These are phyloP conservation scores for Hypoxylon sp. DNA, from an alignment of 2,329 filamentous ascomycete genomes.

Conservation along the genomic window DNA sequence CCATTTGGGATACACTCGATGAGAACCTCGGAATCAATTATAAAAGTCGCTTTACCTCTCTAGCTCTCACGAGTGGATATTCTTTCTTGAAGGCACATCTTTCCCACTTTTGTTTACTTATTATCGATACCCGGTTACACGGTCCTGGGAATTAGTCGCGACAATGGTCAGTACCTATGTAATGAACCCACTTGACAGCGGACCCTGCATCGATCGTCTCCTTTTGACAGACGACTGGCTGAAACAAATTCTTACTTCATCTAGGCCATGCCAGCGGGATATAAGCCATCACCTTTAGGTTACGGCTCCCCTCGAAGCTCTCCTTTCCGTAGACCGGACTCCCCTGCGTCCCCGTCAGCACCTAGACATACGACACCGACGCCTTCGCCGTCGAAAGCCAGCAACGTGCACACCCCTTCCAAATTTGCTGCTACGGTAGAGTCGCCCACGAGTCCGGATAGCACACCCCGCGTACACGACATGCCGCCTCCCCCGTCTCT, in stretches of 20 bases:
- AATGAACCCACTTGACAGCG: conserved; percentile 42
- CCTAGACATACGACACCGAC: conserved; percentile 74
- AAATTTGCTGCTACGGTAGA: conserved; percentile 55
- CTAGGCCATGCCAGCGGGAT: conserved; percentile 68
- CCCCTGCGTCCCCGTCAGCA: conserved; percentile 73
- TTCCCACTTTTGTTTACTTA: conserved; percentile 37
- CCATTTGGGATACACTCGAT: neutral
- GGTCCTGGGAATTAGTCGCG: conserved; percentile 35
- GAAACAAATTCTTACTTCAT: conserved; percentile 30
- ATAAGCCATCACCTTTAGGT: conserved; percentile 78
- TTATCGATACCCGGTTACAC: conserved; percentile 26
- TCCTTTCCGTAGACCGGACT: conserved; percentile 72
- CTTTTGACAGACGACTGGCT: conserved; percentile 29
- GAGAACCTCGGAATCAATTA: neutral
- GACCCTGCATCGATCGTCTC: conserved; percentile 41
- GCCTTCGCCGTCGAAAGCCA: conserved; percentile 68
- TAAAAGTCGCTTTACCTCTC: neutral
- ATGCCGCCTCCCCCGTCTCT: conserved; percentile 43
- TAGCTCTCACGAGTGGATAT: conserved; percentile 4
- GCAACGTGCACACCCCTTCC: conserved; percentile 60
- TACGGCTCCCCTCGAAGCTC: conserved; percentile 77
- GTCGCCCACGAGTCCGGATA: conserved; percentile 57
- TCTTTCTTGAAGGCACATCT: neutral
- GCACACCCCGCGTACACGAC: conserved; percentile 43
- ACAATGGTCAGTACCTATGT: conserved; percentile 46